Evolutionary conservation across 2,329 filamentous ascomycete genomes (phyloP).

Genomic region (Raffaelea arxii): DNA sequence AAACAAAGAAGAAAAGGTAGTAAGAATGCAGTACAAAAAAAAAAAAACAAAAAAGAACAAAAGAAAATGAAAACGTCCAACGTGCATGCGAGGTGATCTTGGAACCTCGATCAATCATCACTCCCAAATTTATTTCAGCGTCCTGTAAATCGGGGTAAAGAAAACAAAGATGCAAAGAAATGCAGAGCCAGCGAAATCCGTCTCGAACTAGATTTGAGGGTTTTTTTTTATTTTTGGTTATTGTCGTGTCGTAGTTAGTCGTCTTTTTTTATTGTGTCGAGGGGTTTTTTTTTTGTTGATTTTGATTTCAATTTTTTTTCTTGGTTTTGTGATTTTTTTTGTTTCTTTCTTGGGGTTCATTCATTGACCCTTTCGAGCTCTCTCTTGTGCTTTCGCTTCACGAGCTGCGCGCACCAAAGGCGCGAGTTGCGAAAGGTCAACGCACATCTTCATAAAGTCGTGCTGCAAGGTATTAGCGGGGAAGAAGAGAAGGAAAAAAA

Average conservation of each 20-base stretch:
- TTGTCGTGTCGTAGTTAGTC: no score
- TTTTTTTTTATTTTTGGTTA: neutral
- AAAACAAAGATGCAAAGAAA: no score
- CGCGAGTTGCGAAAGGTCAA: constrained; percentile 66
- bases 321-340: neutral
- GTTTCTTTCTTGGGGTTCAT: neutral
- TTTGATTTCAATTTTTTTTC: neutral
- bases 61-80: no score
- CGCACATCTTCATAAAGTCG: constrained; percentile 69
- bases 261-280: neutral
- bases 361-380: constrained; percentile 54
- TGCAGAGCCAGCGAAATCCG: no score
- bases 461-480: constrained; percentile 43
- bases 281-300: neutral
- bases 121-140: no score
- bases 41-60: no score
- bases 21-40: no score
- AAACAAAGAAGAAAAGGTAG: no score
- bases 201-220: neutral
- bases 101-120: no score
- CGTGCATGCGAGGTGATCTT: no score
- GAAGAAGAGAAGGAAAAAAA: constrained; percentile 11
- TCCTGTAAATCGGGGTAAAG: no score
- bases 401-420: constrained; percentile 81
- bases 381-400: constrained; percentile 77